Evolutionary conservation across 1,139 yeast genomes (phyloP), one percentile per base, ranked within the genome.

Genomic region (Debaryomyces nepalensis): DNA sequence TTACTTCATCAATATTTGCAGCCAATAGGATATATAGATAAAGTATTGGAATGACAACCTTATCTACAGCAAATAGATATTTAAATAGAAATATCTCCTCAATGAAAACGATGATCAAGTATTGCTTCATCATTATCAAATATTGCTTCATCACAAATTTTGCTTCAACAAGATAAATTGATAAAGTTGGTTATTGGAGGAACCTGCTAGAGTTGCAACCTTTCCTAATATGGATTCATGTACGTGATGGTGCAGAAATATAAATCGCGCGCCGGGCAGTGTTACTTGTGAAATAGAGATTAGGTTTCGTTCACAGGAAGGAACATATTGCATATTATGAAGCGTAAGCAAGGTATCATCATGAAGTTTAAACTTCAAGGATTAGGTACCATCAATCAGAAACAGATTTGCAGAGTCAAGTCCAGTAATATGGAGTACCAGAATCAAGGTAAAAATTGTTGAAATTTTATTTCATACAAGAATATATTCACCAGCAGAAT

Each of bases 381-480:
- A 15, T 6, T 11, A n/a, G 9, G 19, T 16, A 14, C 31, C 31
- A 27, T 10, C 6, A 15, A 27, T n/a, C n/a, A n/a, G n/a, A 24
- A 24, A 24, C 27, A 6, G 14, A 6, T 12, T 24, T 5, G 27
- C 27, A 24, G 27, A 24, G n/a, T 24, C 27, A 24, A 24, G 27
- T 11, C 27, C 27, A 8, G 14, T 24, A 24, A 24, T n/a, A n/a
- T n/a, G n/a, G n/a, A 15, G 14, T 15, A 24, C 27, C 27, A 5
- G 27, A 24, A 24, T n/a, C 27, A 24, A 24, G 27, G n/a, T 24
- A 24, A 15, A 24, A 24, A n/a, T n/a, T n/a, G n/a, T n/a, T n/a
- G n/a, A n/a, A n/a, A n/a, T n/a, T n/a, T n/a, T n/a, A n/a, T n/a
- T n/a, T n/a, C n/a, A n/a, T n/a, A n/a, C n/a, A n/a, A n/a, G n/a